Conservation (phyloP, 73 alveolate species). For the Symbiodinium pilosum region DNA sequence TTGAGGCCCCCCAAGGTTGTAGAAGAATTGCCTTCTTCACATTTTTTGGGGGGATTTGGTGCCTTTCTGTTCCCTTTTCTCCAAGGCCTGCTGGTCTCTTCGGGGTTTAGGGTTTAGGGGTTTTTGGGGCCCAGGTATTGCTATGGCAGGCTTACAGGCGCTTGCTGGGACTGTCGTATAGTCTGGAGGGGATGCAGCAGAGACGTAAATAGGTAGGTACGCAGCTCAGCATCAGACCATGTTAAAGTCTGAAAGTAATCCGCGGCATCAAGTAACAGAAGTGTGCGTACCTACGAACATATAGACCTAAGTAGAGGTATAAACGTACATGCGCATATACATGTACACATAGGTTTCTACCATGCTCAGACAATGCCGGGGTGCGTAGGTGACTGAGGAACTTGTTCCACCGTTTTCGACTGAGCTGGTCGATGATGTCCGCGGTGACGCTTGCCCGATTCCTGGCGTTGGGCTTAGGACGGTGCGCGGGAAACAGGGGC, state of each 20-base stretch:
- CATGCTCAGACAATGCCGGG: background rate
- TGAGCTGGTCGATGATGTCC: slow-evolving; percentile 89
- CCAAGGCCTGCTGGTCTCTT: no score
- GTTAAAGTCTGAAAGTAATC: background rate
- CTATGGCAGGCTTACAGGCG: background rate
- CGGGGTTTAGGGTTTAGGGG: background rate
- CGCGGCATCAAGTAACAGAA: no score
- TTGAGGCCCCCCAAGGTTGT: background rate
- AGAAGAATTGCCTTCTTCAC: background rate
- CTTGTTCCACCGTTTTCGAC: slow-evolving; percentile 73
- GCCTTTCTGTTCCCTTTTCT: no score
- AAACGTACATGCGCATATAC: no score
- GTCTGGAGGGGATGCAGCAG: no score
- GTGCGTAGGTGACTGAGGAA: slow-evolving; percentile 53
- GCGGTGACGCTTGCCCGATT: slow-evolving; percentile 91
- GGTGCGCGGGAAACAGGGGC: no score
- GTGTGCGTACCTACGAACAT: background rate
- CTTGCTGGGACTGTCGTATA: no score
- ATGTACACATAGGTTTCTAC: background rate
- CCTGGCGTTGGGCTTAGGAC: background rate
- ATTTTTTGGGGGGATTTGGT: background rate
- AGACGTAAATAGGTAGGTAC: no score
- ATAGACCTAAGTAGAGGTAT: no score
- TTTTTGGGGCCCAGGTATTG: background rate
- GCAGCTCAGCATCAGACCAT: background rate